Evolutionary conservation across 2,329 filamentous ascomycete genomes (phyloP), one percentile per base, ranked within the genome.

Genomic region (Immersiporthe knoxdaviesiana): DNA sequence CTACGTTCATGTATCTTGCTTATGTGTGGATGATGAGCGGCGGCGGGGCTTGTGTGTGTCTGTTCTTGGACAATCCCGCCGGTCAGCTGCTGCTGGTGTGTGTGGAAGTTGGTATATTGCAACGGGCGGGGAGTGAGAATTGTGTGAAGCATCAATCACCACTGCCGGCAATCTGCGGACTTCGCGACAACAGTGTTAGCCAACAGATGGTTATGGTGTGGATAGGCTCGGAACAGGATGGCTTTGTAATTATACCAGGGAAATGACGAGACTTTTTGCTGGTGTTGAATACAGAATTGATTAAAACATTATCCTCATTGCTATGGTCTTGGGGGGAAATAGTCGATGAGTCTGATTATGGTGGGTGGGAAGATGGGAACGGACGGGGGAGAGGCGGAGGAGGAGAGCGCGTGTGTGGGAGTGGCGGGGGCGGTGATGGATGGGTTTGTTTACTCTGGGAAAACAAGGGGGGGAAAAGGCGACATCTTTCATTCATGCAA

Each of bases 171-270:
- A 50, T 54, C 56, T 65, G 50, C 39, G 50, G 35, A 35, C n/a
- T n/a, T n/a, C n/a, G 39, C 63, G 39, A 58, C 32, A 47, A 50
- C 27, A 65, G 68, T 59, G 18, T 70, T 65, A 58, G 52, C 63
- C 47, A 66, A 50, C 58, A 66, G 63, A 63, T 61, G 66, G 39
- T 60, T 60, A 44, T 35, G 54, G 35, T 44, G 63, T 6, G 41
- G 47, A 50, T 54, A 63, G 27, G 44, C 44, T 32, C 30, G 63
- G 62, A 50, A 62, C 62, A n/a, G 67, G 59, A 63, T 10, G 59
- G 35, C 27, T 73, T 74, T 78, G 77, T 79, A 79, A 79, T 78
- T 78, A 79, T 79, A 78, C 75, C 75, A 76, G 73, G 60, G 68
- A 72, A 63, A 59, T 70, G 50, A 52, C 61, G 67, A 67, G 67